Percentiles rank a stretch among this genome's conserved stretches.
Evolutionary conservation across 1,139 yeast species (phyloP).

Genomic region (Saccharomyces hybrid): DNA sequence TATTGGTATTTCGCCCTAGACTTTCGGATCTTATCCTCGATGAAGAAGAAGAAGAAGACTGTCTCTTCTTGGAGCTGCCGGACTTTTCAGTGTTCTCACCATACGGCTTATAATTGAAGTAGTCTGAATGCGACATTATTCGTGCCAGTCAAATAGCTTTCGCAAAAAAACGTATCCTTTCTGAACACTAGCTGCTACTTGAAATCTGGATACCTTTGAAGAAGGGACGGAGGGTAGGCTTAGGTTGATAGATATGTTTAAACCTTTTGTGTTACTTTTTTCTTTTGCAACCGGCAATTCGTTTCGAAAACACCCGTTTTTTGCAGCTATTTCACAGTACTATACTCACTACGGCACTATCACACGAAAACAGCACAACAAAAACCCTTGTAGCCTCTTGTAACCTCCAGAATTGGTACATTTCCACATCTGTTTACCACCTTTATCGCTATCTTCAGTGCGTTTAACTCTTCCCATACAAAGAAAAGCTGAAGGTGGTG

Average conservation of each 20-base stretch:
- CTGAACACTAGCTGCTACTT: background rate
- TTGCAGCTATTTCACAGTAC: background rate
- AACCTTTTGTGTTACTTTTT: background rate
- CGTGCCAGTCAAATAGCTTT: background rate
- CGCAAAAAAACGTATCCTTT: background rate
- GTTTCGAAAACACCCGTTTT: background rate
- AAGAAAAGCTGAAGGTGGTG: background rate
- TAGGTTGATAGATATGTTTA: background rate
- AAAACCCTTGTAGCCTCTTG: background rate
- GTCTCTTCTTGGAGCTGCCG: background rate
- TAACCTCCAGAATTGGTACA: background rate
- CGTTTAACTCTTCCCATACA: background rate
- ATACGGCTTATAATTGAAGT: slow-evolving; percentile 12
- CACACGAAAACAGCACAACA: background rate
- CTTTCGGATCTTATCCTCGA: background rate
- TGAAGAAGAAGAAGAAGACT: slow-evolving; percentile 1
- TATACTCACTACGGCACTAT: background rate
- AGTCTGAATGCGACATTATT: slow-evolving; percentile 10
- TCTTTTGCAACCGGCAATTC: background rate
- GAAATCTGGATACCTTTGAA: background rate
- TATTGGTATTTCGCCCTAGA: background rate
- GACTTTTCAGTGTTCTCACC: slow-evolving; percentile 2
- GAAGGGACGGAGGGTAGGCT: background rate
- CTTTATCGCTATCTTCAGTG: background rate
- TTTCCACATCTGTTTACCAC: background rate